Evolutionary conservation across 1,139 yeast genomes (phyloP).

Genomic region (Sugiyamaella sp.): DNA sequence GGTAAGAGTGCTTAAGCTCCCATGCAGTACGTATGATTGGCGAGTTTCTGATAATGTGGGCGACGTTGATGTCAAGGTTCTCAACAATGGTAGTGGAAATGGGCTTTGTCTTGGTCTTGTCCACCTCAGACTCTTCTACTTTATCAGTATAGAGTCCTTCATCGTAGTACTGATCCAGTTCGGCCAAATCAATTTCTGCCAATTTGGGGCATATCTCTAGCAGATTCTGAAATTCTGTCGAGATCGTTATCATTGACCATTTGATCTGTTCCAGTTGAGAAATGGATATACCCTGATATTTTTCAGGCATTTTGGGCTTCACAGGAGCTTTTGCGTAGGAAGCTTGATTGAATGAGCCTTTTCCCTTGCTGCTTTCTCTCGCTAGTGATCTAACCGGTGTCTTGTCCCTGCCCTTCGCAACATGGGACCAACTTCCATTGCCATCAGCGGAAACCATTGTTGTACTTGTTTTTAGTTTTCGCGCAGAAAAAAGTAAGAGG

Average conservation of each 20-base stretch:
- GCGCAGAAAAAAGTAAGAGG: no score
- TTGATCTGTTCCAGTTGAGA: slow-evolving; percentile 3
- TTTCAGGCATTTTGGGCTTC: not conserved
- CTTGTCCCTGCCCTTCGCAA: no score
- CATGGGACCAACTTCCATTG: no score
- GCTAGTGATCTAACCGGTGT: no score
- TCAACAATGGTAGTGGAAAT: not conserved
- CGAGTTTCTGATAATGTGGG: not conserved
- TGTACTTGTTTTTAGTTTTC: no score
- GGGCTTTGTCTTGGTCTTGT: not conserved
- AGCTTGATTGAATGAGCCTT: no score
- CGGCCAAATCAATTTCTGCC: not conserved
- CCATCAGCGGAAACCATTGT: no score
- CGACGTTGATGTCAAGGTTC: slow-evolving; percentile 1
- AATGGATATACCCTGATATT: slow-evolving; percentile 6
- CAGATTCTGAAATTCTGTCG: not conserved
- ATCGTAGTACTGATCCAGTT: slow-evolving; percentile 7
- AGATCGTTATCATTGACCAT: slow-evolving; percentile 10
- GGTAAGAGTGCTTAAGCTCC: not conserved
- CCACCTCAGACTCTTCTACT: not conserved
- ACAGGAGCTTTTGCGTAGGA: not conserved
- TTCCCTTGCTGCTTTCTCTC: no score
- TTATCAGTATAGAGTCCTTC: not conserved
- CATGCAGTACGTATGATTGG: slow-evolving; percentile 6
- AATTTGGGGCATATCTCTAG: not conserved